Evolutionary conservation across 75 land plant genomes (phyloP).

Genomic region (Picea glauca): DNA sequence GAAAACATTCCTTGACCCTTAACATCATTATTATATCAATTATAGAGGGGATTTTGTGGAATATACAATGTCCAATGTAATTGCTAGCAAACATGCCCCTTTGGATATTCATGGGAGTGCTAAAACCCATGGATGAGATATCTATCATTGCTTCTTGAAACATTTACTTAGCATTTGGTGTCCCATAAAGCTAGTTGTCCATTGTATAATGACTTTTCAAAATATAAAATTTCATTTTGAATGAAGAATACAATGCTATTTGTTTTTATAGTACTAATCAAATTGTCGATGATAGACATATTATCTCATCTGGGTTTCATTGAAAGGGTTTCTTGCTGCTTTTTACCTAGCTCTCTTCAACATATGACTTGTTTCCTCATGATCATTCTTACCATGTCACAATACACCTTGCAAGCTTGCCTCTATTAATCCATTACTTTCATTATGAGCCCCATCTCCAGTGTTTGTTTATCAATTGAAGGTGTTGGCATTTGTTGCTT

Average conservation of each 20-base stretch:
- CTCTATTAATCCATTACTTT: too few relatives aligned
- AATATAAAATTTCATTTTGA: background rate
- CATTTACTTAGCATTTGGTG: background rate
- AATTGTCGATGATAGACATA: background rate
- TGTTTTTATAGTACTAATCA: background rate
- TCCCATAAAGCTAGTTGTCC: background rate
- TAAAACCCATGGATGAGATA: background rate
- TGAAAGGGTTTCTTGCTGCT: background rate
- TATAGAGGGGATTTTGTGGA: background rate
- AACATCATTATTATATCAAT: background rate
- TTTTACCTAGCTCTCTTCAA: background rate
- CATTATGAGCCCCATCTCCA: too few relatives aligned
- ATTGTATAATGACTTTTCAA: background rate
- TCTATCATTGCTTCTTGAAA: background rate
- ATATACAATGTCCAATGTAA: background rate
- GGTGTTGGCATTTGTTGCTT: too few relatives aligned
- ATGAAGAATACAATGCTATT: background rate
- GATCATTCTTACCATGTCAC: background rate
- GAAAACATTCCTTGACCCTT: background rate
- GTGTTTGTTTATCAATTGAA: too few relatives aligned
- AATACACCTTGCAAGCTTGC: too few relatives aligned
- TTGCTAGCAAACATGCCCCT: background rate
- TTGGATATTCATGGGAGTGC: background rate
- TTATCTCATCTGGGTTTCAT: background rate
- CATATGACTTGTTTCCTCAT: background rate